Conservation (phyloP, 2,329 filamentous ascomycete genomes). For the Fusarium kyushuense region DNA sequence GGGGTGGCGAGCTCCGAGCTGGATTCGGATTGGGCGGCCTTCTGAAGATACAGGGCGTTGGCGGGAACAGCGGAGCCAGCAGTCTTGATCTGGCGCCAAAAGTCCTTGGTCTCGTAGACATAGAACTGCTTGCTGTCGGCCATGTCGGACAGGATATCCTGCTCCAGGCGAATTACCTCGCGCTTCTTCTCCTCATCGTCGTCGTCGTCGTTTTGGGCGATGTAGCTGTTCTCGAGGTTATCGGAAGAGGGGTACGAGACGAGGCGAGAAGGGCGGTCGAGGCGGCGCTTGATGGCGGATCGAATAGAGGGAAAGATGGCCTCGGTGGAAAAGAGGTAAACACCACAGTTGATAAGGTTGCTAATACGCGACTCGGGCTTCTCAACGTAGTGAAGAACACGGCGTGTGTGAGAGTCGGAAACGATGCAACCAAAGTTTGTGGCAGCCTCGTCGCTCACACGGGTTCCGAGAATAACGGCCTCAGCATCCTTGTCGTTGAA, state of each 20-base stretch:
- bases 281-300: constrained; percentile 93
- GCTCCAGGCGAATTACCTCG: constrained; percentile 92
- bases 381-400: constrained; percentile 98
- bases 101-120: constrained; percentile 98
- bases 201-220: constrained; percentile 63
- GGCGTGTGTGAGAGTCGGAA: constrained; percentile 90
- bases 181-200: constrained; percentile 83
- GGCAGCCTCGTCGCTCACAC: constrained; percentile 89
- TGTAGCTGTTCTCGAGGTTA: constrained; percentile 79
- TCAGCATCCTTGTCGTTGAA: constrained; percentile 96
- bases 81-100: constrained; percentile 99
- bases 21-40: constrained; percentile 84
- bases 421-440: constrained; percentile 99
- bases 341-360: constrained; percentile 98
- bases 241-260: constrained; percentile 97
- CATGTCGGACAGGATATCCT: constrained; percentile 95
- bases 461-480: constrained; percentile 93
- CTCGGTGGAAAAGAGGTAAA: constrained; percentile 96
- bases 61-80: constrained; percentile 96
- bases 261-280: constrained; percentile 84
- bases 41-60: constrained; percentile 95
- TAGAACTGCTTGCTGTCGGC: constrained; percentile 98
- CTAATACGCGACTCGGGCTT: constrained; percentile 98
- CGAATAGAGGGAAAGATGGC: constrained; percentile 97
- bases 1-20: constrained; percentile 81